Percentiles rank a stretch among this genome's conserved stretches.
Conservation (phyloP, 148 eudicot genomes). For the Spergularia bocconei region DNA sequence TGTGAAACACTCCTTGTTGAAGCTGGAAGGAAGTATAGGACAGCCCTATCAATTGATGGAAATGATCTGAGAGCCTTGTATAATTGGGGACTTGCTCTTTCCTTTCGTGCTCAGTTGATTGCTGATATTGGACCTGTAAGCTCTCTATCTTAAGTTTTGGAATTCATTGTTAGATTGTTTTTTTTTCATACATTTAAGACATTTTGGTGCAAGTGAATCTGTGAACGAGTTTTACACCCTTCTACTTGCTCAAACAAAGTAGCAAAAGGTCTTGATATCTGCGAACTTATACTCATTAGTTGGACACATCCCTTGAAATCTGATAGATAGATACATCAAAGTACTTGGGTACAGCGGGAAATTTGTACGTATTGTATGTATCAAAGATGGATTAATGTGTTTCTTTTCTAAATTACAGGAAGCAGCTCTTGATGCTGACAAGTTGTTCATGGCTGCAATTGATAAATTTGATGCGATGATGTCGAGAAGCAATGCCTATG, state of each 20-base stretch:
- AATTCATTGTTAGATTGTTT: background rate
- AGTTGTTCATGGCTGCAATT: constrained; percentile 84
- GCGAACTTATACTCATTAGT: too few species aligned
- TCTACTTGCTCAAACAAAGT: too few species aligned
- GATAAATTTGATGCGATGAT: constrained; percentile 98
- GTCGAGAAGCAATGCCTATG: constrained; percentile 72
- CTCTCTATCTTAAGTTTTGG: background rate
- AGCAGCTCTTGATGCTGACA: constrained; percentile 91
- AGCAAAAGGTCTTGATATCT: too few species aligned
- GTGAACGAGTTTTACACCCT: too few species aligned
- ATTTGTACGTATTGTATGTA: background rate
- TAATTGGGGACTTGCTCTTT: constrained; percentile 97
- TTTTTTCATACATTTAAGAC: background rate
- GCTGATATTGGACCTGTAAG: constrained; percentile 99
- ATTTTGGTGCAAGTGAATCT: background rate
- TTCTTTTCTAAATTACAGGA: constrained; percentile 43
- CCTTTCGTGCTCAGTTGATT: constrained; percentile 86
- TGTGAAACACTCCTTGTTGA: constrained; percentile 84
- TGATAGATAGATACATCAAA: background rate
- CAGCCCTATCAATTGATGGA: constrained; percentile 84
- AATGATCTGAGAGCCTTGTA: constrained; percentile 87
- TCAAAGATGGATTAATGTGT: background rate
- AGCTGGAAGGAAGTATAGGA: constrained; percentile 79
- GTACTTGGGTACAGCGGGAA: background rate
- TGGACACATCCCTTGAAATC: too few species aligned